Percentiles rank a stretch among this genome's conserved stretches.
phyloP scores from a whole-genome alignment of 1,284 basidiomycete species.

The Austropuccinia psidii region DNA sequence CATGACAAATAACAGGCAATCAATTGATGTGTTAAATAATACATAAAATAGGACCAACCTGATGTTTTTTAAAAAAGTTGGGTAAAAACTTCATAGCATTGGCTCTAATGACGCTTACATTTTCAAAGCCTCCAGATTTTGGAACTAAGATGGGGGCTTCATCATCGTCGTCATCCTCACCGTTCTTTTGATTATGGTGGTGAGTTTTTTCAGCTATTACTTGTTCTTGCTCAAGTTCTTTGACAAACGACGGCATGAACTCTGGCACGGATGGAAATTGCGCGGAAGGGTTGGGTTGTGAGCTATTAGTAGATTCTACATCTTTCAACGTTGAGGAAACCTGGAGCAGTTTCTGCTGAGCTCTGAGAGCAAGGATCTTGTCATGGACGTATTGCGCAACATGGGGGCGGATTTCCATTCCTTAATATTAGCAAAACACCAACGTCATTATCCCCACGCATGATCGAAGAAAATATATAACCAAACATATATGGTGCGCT shows the following conservation, averaged over 20 bases:
- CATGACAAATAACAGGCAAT: background rate
- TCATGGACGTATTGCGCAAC: slow-evolving; percentile 95
- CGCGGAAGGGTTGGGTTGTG: background rate
- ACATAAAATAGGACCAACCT: no score
- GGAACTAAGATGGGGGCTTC: slow-evolving; percentile 32
- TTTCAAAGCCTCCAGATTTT: slow-evolving; percentile 61
- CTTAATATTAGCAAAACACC: slow-evolving; percentile 51
- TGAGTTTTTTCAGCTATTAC: slow-evolving; percentile 20
- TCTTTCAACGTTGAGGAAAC: background rate
- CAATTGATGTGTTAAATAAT: background rate
- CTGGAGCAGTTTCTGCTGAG: slow-evolving; percentile 48
- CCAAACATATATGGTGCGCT: background rate
- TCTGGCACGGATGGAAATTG: slow-evolving; percentile 13
- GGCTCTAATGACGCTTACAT: slow-evolving; percentile 86
- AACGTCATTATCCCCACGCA: background rate
- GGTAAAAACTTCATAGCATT: slow-evolving; percentile 99
- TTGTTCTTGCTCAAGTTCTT: slow-evolving; percentile 30
- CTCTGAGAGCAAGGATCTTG: slow-evolving; percentile 77
- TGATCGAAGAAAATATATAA: background rate
- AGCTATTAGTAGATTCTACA: slow-evolving; percentile 11
- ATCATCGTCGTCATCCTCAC: slow-evolving; percentile 30
- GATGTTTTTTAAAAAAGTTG: slow-evolving; percentile 88
- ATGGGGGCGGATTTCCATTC: slow-evolving; percentile 93
- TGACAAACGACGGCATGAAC: slow-evolving; percentile 32
- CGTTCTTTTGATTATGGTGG: slow-evolving; percentile 6